Base-by-base conservation (phyloP, 768 basidiomycete genomes). In the Tephrocybe rancida region DNA sequence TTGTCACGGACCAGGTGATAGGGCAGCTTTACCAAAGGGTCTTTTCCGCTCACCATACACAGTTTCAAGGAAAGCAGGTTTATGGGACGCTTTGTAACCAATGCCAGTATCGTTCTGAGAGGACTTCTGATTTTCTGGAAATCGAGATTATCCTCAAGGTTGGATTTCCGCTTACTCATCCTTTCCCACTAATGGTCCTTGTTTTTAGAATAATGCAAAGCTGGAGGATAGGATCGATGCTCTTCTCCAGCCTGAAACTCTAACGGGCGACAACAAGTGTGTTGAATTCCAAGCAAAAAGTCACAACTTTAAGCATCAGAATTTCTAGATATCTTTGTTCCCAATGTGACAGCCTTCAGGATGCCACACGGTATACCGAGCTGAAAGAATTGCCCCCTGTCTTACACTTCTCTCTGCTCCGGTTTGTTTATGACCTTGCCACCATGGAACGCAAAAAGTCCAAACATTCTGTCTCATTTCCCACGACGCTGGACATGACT, bases 1-100 rank as follows among this genome's bases (percentile, higher is more conserved):
- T 97, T 10, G 76, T 98, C 52, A 78, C 83, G 5, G 79, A 87
- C 60, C 90, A 94, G 73, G 92, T 87, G 62, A 49, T 49, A 24
- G 26, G 27, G 27, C 13, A 19, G 35, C 25, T 34, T 19, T 14
- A 8, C 21, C 9, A 43, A 42, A 46, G 43, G 7, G 48, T n/a
- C 13, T 42, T n/a, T n/a, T 49, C 37, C 10, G 21, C 48, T 48
- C n/a, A 58, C 8, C n/a, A 30, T 19, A 35, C 32, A 27, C 62
- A 96, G 92, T 98, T 97, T 67, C 87, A 95, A 76, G 96, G 96
- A 8, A 83, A 81, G 53, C 80, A 88, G 64, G 78, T 87, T 7
- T 95, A 95, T 62, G 85, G 84, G 5, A 98, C 92, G 0, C 76
- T 80, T 14, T 98, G 96, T 64, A 68, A 82, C 51, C 73, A 71